Evolutionary conservation across 192 early-diverging fungal genomes (phyloP).

Genomic region (Dispira simplex): DNA sequence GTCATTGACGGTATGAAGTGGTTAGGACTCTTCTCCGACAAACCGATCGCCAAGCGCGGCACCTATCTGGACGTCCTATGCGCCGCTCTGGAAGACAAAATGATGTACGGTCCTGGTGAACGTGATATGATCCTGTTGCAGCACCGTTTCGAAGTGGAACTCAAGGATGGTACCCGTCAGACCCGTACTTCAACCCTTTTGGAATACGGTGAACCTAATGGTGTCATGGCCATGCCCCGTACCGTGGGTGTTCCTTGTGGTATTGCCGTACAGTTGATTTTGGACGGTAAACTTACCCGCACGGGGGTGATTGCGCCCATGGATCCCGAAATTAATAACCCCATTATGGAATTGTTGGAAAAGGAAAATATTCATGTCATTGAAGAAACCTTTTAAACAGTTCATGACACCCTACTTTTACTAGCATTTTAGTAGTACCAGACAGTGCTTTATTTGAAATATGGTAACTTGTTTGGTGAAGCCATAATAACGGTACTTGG

Average conservation of each 20-base stretch:
- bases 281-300: slow-evolving; percentile 66
- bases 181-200: slow-evolving; percentile 86
- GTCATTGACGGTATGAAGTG: slow-evolving; percentile 65
- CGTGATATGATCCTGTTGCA: slow-evolving; percentile 97
- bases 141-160: slow-evolving; percentile 91
- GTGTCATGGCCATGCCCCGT: slow-evolving; percentile 91
- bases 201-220: slow-evolving; percentile 80
- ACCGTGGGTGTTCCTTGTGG: slow-evolving; percentile 95
- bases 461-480: too few relatives aligned
- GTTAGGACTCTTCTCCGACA: slow-evolving; percentile 73
- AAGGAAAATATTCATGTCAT: slow-evolving; percentile 78
- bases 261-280: slow-evolving; percentile 82
- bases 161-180: slow-evolving; percentile 70
- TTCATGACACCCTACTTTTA: too few relatives aligned
- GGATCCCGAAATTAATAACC: slow-evolving; percentile 75
- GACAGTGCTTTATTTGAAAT: too few relatives aligned
- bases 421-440: too few relatives aligned
- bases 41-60: slow-evolving; percentile 44
- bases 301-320: slow-evolving; percentile 89
- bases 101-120: slow-evolving; percentile 84
- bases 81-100: slow-evolving; percentile 89
- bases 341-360: slow-evolving; percentile 75
- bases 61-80: slow-evolving; percentile 85
- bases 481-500: too few relatives aligned
- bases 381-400: slow-evolving; percentile 51